Evolutionary conservation across 2,329 filamentous ascomycete species (phyloP).

Genomic region (Arthrobotrys iridis): DNA sequence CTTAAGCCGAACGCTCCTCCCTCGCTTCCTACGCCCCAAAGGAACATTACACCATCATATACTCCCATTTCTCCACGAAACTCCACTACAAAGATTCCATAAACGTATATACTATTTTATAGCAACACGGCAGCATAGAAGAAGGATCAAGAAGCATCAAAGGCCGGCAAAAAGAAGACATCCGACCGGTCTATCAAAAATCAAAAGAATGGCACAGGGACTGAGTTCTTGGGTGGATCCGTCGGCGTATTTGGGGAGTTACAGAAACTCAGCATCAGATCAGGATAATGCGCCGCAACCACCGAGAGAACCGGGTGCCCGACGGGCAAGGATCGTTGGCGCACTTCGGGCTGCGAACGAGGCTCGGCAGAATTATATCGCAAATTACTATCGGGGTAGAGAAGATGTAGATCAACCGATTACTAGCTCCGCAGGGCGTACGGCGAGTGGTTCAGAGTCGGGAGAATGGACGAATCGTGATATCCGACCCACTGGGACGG

Average conservation of each 20-base stretch:
- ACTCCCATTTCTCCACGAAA: constrained; percentile 39
- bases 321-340: constrained; percentile 61
- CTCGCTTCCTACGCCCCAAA: constrained; percentile 51
- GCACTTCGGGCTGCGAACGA: constrained; percentile 78
- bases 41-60: constrained; percentile 4
- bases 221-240: constrained; percentile 51
- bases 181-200: background rate
- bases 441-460: constrained; percentile 65
- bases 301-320: constrained; percentile 49
- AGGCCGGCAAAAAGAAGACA: background rate
- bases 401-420: constrained; percentile 63
- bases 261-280: constrained; percentile 17
- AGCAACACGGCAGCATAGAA: constrained; percentile 17
- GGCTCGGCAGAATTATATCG: constrained; percentile 71
- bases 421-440: constrained; percentile 65
- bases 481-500: constrained; percentile 80
- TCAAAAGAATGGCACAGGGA: constrained; percentile 40
- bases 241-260: constrained; percentile 38
- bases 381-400: constrained; percentile 65
- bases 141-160: constrained; percentile 19
- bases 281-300: constrained; percentile 3
- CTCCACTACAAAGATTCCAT: constrained; percentile 34
- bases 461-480: constrained; percentile 78
- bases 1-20: constrained; percentile 33
- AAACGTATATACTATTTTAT: constrained; percentile 36